phyloP scores from a whole-genome alignment of 1,284 basidiomycete species.

The Fomitopsis betulina region DNA sequence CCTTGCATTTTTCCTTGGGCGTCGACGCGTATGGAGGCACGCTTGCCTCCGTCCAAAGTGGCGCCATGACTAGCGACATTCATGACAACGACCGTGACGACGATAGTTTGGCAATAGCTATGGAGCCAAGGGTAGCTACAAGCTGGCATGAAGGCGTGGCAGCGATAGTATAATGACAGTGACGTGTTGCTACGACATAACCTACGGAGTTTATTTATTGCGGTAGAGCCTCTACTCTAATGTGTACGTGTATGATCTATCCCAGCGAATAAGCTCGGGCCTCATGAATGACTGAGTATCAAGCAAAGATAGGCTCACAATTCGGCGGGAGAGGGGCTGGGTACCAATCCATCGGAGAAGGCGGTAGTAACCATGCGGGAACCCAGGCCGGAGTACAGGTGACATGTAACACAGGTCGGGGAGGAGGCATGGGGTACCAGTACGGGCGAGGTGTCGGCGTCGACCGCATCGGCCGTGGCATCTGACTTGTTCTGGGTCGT shows the following conservation, averaged over 20 bases:
- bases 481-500: too few species aligned
- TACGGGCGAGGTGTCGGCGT: neutral
- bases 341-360: neutral
- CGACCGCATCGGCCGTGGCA: neutral
- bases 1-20: too few species aligned
- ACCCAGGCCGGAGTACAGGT: neutral
- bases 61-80: too few species aligned
- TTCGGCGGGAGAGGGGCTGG: neutral
- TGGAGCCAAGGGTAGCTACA: neutral
- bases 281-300: too few species aligned
- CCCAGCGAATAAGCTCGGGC: too few species aligned
- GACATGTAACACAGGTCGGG: neutral
- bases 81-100: too few species aligned
- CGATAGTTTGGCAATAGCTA: too few species aligned
- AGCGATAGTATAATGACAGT: neutral
- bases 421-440: neutral
- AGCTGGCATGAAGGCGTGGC: neutral
- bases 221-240: too few species aligned
- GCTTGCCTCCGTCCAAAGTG: too few species aligned
- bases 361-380: neutral
- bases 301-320: neutral
- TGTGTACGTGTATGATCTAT: too few species aligned
- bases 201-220: too few species aligned
- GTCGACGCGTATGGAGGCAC: too few species aligned
- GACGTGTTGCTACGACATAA: neutral